Evolutionary conservation across 495 filamentous ascomycete genomes (phyloP).

Genomic region (Penicillium malachiteum): DNA sequence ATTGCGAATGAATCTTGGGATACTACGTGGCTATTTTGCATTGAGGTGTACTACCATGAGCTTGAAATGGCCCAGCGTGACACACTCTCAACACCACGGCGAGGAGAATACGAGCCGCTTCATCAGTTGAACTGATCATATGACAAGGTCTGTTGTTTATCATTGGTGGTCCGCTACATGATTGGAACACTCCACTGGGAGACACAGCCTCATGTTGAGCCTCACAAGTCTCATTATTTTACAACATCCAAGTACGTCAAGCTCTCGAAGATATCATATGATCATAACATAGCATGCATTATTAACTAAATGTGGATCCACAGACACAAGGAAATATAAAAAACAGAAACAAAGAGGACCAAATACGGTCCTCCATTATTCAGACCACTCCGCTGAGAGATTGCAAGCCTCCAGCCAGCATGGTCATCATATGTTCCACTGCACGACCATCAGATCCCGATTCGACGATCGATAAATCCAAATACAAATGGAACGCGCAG

Average conservation of each 20-base stretch:
- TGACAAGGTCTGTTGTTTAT: no score
- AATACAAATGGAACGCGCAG: not conserved
- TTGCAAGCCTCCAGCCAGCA: constrained; percentile 3
- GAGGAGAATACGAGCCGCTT: no score
- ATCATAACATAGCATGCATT: constrained; percentile 19
- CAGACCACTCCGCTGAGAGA: constrained; percentile 8
- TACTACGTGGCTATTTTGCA: no score
- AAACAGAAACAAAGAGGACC: constrained; percentile 17
- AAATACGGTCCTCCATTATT: constrained; percentile 12
- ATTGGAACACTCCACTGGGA: no score
- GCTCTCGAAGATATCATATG: constrained; percentile 3
- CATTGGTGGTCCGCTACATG: no score
- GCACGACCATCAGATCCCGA: not conserved
- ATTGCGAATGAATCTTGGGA: no score
- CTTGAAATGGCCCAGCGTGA: no score
- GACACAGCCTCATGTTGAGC: no score
- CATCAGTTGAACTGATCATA: no score
- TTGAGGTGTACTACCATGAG: no score
- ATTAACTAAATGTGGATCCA: constrained; percentile 19
- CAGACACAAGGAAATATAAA: constrained; percentile 21
- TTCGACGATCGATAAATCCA: not conserved
- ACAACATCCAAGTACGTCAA: not conserved
- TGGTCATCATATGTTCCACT: not conserved
- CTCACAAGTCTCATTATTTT: no score
- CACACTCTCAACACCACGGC: no score